These are phyloP conservation scores for Cadophora sp. DNA, from an alignment of 2,329 filamentous ascomycete genomes.

Conservation along the genomic window DNA sequence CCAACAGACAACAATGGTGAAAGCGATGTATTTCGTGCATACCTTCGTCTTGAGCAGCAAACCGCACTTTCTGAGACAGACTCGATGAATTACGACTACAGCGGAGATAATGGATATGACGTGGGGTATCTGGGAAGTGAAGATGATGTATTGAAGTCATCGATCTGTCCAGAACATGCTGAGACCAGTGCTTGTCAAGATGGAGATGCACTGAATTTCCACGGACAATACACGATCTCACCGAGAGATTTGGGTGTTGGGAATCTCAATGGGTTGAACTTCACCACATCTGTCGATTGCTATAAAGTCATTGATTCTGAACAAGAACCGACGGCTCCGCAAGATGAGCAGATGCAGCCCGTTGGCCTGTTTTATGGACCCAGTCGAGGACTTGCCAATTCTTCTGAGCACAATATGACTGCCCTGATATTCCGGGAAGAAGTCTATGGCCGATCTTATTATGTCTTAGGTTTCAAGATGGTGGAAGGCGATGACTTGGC, in stretches of 20 bases:
- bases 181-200: background rate
- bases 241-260: constrained; percentile 1
- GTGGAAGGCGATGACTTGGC: background rate
- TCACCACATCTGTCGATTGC: background rate
- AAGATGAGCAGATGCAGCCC: background rate
- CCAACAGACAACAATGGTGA: background rate
- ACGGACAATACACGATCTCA: background rate
- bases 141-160: background rate
- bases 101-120: background rate
- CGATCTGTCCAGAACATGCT: background rate
- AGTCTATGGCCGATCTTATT: background rate
- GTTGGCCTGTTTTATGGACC: background rate
- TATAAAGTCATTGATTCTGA: constrained; percentile 8
- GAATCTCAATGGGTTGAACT: background rate
- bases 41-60: constrained; percentile 3
- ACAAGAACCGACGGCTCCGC: background rate
- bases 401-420: background rate
- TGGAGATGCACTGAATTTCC: background rate
- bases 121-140: background rate
- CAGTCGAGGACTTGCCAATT: background rate
- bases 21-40: background rate
- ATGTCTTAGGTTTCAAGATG: background rate
- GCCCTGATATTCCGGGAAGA: background rate
- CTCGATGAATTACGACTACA: background rate
- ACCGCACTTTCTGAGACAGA: background rate